Percentiles rank a stretch among this genome's conserved stretches.
Evolutionary conservation across 108 stramenopile species (phyloP).

Genomic region (Nitzschia palea): DNA sequence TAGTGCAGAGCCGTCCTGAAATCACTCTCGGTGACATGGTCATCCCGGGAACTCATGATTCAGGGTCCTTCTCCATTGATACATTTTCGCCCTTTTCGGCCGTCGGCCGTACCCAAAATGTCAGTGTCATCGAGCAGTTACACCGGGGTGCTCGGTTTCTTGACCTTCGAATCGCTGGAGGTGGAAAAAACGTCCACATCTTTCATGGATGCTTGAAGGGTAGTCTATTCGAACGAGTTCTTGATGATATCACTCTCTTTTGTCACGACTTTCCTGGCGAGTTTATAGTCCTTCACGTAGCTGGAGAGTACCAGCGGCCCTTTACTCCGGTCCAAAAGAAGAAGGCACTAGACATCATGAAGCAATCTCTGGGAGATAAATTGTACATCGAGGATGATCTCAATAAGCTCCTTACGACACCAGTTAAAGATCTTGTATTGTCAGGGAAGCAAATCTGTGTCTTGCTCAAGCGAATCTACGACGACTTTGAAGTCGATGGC

Average conservation of each 20-base stretch:
- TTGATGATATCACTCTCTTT: conserved; percentile 53
- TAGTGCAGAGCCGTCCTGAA: conserved; percentile 37
- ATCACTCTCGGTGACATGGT: conserved; percentile 46
- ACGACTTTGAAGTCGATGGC: conserved; percentile 36
- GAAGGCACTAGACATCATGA: conserved; percentile 33
- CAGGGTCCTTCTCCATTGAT: conserved; percentile 60
- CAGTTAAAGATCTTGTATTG: conserved; percentile 24
- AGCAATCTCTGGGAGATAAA: conserved; percentile 35
- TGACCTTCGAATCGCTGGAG: conserved; percentile 57
- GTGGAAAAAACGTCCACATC: conserved; percentile 28
- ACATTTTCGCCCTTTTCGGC: conserved; percentile 52
- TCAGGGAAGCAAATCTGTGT: conserved; percentile 33
- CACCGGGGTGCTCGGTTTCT: conserved; percentile 56
- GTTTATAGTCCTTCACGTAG: conserved; percentile 53
- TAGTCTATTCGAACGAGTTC: conserved; percentile 33
- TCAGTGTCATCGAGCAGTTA: conserved; percentile 58
- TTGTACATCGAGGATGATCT: conserved; percentile 19
- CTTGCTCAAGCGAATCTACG: conserved; percentile 40
- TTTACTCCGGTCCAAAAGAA: conserved; percentile 39
- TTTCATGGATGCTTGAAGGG: conserved; percentile 63
- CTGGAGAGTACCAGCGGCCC: conserved; percentile 38
- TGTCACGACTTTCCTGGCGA: conserved; percentile 50
- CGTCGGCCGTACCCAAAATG: conserved; percentile 57
- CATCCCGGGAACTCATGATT: conserved; percentile 67
- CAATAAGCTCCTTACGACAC: conserved; percentile 28